Evolutionary conservation across 345 rosid species (phyloP), one percentile per base, ranked within the genome.

Genomic region (Lenwebbia sp.): DNA sequence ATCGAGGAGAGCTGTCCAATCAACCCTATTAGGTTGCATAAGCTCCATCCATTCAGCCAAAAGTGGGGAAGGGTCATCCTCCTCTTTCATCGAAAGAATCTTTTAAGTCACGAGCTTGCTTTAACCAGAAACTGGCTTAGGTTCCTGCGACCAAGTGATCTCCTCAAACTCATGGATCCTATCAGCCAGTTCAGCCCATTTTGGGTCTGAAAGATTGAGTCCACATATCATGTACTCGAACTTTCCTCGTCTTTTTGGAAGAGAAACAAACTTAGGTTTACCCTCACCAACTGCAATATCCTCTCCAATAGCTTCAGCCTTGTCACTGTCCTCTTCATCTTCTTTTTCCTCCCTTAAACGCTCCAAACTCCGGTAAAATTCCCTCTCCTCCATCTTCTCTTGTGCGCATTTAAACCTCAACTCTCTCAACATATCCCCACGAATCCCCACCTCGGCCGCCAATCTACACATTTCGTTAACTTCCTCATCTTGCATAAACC

Each of bases 351-450:
- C 54, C 65, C 92, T 92, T 54, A 89, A 86, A 53, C 75, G 88
- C 76, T 92, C 93, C 85, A 95, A 91, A 83, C 89, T 83, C 90
- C 88, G 91, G 54, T 93, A 92, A 88, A 95, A 97, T 44, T 96
- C 99, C 25, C 89, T 88, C 87, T 97, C 97, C 86, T 96, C 99
- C 98, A 96, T 94, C 84, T 94, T 91, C 88, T 97, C 99, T 30
- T 91, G 86, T 3, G 98, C 98, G 96, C 99, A 95, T 89, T 96
- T 94, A 84, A 94, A 95, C 86, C 98, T 93, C 40, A 97, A 91
- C 89, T 97, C 98, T 89, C 99, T 94, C 90, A 94, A 90, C 92
- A 97, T 58, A 84, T 95, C 97, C 83, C 98, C 99, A 52, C 96
- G 92, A 88, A 96, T 93, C 54, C 99, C 99, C 60, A 94, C 88